Conservation (phyloP, 176 grass and related monocot genomes). For the Musa itinerans region DNA sequence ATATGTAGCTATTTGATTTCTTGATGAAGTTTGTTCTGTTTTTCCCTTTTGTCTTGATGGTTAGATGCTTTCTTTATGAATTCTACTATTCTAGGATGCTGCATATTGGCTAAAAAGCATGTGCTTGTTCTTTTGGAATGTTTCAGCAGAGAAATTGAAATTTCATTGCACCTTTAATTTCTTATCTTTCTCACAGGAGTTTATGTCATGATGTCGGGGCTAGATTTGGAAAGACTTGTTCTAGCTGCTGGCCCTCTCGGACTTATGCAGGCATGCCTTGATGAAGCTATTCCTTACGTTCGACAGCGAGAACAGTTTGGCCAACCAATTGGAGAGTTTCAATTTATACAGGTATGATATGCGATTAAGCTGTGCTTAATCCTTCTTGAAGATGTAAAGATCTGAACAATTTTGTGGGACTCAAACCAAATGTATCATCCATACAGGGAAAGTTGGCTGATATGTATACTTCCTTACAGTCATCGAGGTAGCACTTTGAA, state of each 20-base stretch:
- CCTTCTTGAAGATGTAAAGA: not conserved
- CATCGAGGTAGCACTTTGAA: slow-evolving; percentile 53
- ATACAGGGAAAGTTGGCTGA: slow-evolving; percentile 85
- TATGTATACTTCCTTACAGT: slow-evolving; percentile 94
- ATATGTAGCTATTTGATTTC: not conserved
- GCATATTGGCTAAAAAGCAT: not conserved
- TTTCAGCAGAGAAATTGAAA: slow-evolving; percentile 4
- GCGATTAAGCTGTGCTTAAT: not conserved
- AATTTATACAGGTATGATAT: slow-evolving; percentile 71
- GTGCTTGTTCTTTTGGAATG: not conserved
- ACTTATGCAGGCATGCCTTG: slow-evolving; percentile 95
- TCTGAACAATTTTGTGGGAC: not conserved
- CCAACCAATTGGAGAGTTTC: slow-evolving; percentile 88
- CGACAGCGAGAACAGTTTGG: slow-evolving; percentile 87
- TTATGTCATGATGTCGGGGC: slow-evolving; percentile 98
- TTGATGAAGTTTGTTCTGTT: too few relatives aligned
- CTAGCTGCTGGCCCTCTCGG: slow-evolving; percentile 81
- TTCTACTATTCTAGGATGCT: not conserved
- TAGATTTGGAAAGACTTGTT: slow-evolving; percentile 95
- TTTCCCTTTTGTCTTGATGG: not conserved
- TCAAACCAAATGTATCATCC: slow-evolving; percentile 7
- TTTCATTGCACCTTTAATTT: not conserved
- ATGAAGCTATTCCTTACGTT: slow-evolving; percentile 84
- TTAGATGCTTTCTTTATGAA: not conserved
- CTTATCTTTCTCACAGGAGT: slow-evolving; percentile 47